Base-by-base conservation (phyloP, 306 rosid genomes). In the Echinosophora koreensis region DNA sequence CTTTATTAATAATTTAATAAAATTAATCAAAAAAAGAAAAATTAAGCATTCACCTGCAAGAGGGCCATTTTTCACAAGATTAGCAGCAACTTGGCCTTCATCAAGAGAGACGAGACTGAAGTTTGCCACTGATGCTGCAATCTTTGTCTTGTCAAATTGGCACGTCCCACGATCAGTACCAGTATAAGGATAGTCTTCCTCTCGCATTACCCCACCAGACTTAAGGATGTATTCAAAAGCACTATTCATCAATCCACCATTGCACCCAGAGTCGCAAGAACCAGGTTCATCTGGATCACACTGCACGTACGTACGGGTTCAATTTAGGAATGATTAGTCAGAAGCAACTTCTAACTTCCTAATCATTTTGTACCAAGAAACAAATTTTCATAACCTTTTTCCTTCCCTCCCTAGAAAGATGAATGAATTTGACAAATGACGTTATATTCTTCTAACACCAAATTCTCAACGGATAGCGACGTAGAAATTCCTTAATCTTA, bases 231-330 rank as follows among this genome's bases (percentile, higher is more conserved):
- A 91, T 70, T 91, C 92, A 35, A 91, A 79, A 68, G 97, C 93
- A 62, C 90, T 89, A 55, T 91, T 89, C 93, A 91, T 91, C 65
- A 89, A 84, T 30, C 97, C 96, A 5, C 96, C 93, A n/a, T 71
- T 91, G 84, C 97, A 91, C 34, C 93, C 97, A n/a, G 93, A 77
- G 65, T 91, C 96, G 0, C 93, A 89, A 39, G 93, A 87, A 54
- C 87, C 82, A 17, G 78, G 61, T 74, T 87, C 97, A 51, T 89
- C 97, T 16, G 90, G 93, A 79, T 91, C 97, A 77, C 97, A 89
- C 93, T 91, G 87, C 84, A 74, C 8, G 32, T 7, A 37, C 32
- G 44, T 60, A 41, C 13, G 12, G 56, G 39, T 39, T 39, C 47
- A 51, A 37, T 41, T 49, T 5, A 30, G 54, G 66, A 66, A 55